A percentile compares a stretch with the other conserved stretches of the same genome.
phyloP scores from a whole-genome alignment of 129 eudicot species.

The Centella asiatica region DNA sequence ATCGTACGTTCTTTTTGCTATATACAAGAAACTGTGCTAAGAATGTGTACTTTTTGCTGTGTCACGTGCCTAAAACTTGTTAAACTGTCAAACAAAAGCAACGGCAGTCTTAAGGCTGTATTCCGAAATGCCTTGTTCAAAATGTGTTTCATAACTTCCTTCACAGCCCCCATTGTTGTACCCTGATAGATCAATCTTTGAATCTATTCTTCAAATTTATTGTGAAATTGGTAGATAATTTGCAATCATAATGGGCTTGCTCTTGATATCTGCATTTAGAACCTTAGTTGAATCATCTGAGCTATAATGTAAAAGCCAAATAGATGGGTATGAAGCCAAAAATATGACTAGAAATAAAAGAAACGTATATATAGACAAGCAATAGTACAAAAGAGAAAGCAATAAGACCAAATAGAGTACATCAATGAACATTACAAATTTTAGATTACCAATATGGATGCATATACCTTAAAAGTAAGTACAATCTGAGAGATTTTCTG shows the following conservation, averaged over 20 bases:
- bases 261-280: constrained; percentile 49
- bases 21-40: neutral
- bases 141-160: neutral
- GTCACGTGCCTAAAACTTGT: no score
- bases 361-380: neutral
- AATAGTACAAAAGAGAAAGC: neutral
- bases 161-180: neutral
- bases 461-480: no score
- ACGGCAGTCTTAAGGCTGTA: constrained; percentile 25
- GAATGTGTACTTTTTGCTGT: no score
- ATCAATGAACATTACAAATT: no score
- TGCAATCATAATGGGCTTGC: constrained; percentile 69
- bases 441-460: no score
- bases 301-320: neutral
- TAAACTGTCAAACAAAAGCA: constrained; percentile 28
- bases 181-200: neutral
- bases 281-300: neutral
- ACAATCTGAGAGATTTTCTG: no score
- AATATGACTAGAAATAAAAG: no score
- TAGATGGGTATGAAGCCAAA: neutral
- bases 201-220: neutral
- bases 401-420: no score
- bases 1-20: neutral
- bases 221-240: neutral
- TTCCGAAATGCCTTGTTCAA: constrained; percentile 9